Evolutionary conservation across 1,139 yeast species (phyloP).

Genomic region (Sugiyamaella paludigena): DNA sequence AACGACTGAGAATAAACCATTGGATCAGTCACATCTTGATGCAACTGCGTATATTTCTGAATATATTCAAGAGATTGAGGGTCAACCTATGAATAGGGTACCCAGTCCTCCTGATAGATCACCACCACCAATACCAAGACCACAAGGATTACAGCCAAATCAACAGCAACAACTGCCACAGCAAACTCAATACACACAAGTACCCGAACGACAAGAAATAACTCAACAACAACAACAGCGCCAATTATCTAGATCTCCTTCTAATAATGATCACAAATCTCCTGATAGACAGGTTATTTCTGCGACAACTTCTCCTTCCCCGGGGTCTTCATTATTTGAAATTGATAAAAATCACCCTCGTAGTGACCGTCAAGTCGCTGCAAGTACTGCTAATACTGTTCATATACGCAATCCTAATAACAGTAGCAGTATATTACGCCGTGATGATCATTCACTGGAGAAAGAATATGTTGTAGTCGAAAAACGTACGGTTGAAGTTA

Average conservation of each 20-base stretch:
- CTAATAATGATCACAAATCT: not conserved
- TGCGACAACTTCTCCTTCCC: conserved; percentile 27
- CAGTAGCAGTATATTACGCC: not conserved
- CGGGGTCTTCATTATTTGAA: conserved; percentile 28
- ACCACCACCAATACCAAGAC: conserved; percentile 8
- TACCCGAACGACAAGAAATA: not conserved
- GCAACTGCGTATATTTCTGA: conserved; percentile 82
- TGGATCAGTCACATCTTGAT: conserved; percentile 69
- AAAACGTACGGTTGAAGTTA: conserved; percentile 90
- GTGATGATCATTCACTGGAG: conserved; percentile 16
- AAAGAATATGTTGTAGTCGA: conserved; percentile 89
- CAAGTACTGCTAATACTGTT: not conserved
- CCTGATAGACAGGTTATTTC: conserved; percentile 11
- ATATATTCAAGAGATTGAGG: conserved; percentile 44
- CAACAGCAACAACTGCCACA: not conserved
- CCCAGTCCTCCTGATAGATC: not conserved
- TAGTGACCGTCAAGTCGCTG: not conserved
- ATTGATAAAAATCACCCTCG: not conserved
- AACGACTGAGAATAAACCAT: conserved; percentile 51
- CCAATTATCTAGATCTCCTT: conserved; percentile 3
- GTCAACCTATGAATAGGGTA: not conserved
- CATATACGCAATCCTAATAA: not conserved
- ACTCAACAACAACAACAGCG: not conserved
- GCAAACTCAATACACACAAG: not conserved
- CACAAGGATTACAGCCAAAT: conserved; percentile 20